Percentiles rank a stretch among this genome's conserved stretches.
Conservation (phyloP, 2,329 filamentous ascomycete genomes). For the Microthyrium microscopicum region DNA sequence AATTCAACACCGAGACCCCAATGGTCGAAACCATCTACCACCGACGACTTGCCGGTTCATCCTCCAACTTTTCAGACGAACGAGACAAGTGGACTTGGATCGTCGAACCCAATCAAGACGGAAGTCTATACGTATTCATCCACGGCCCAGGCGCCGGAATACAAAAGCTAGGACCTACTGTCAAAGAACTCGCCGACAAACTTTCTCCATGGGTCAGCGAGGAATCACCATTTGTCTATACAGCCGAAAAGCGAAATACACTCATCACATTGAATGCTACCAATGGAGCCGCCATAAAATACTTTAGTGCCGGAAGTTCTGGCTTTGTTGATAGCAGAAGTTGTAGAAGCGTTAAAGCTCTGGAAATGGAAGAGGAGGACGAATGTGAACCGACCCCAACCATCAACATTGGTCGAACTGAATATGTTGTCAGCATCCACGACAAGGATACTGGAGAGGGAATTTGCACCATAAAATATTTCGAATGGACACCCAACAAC, state of each 20-base stretch:
- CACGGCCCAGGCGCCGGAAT: slow-evolving; percentile 46
- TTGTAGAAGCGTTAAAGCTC: slow-evolving; percentile 52
- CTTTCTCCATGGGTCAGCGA: slow-evolving; percentile 59
- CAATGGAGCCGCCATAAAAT: slow-evolving; percentile 66
- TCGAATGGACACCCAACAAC: slow-evolving; percentile 89
- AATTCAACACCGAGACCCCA: slow-evolving; percentile 64
- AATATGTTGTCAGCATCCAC: slow-evolving; percentile 80
- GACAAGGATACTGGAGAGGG: slow-evolving; percentile 54
- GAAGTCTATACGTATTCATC: slow-evolving; percentile 71
- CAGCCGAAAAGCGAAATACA: slow-evolving; percentile 76
- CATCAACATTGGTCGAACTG: slow-evolving; percentile 67
- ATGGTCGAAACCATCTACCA: slow-evolving; percentile 85
- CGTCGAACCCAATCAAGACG: slow-evolving; percentile 78
- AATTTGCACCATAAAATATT: slow-evolving; percentile 80
- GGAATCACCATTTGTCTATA: slow-evolving; percentile 70
- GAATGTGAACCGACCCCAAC: slow-evolving; percentile 70
- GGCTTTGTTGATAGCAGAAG: slow-evolving; percentile 55
- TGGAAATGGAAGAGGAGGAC: slow-evolving; percentile 42
- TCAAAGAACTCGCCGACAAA: slow-evolving; percentile 78
- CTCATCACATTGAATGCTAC: slow-evolving; percentile 79
- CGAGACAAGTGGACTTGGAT: slow-evolving; percentile 58
- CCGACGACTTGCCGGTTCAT: too few species aligned
- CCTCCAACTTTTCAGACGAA: slow-evolving; percentile 16
- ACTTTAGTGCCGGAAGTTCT: slow-evolving; percentile 60
- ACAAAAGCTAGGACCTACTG: slow-evolving; percentile 51